These are phyloP conservation scores for Candida qinlingensis DNA, from an alignment of 805 yeast species.

Conservation along the genomic window DNA sequence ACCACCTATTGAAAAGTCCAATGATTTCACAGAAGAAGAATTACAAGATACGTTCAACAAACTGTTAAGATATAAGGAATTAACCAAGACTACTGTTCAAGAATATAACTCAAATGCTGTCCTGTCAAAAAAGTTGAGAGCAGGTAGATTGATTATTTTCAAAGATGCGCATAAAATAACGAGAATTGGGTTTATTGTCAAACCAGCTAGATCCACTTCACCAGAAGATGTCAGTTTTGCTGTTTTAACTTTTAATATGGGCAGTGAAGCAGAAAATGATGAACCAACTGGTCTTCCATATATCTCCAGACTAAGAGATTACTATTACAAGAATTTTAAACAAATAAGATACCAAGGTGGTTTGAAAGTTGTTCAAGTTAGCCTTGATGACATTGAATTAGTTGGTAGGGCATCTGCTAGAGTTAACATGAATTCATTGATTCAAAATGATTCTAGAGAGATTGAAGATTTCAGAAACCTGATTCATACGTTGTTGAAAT, in stretches of 20 bases:
- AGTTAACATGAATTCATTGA: constrained; percentile 7
- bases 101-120: constrained; percentile 44
- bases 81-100: constrained; percentile 40
- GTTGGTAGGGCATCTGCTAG: constrained; percentile 31
- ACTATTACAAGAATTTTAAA: constrained; percentile 22
- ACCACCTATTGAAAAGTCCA: constrained; percentile 31
- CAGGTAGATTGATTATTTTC: constrained; percentile 57
- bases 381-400: constrained; percentile 37
- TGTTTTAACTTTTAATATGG: constrained; percentile 42
- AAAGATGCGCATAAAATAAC: constrained; percentile 38
- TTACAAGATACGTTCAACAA: constrained; percentile 41
- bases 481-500: constrained; percentile 30
- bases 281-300: constrained; percentile 32
- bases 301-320: constrained; percentile 25
- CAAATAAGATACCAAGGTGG: constrained; percentile 26
- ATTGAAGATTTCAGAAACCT: constrained; percentile 33
- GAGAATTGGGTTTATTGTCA: constrained; percentile 51
- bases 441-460: constrained; percentile 22
- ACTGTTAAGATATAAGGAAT: constrained; percentile 39
- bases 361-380: constrained; percentile 33
- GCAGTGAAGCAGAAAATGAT: constrained; percentile 25
- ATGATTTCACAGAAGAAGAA: constrained; percentile 33
- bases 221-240: constrained; percentile 20
- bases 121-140: constrained; percentile 41
- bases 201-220: constrained; percentile 23